Evolutionary conservation across 805 yeast species (phyloP), one percentile per base, ranked within the genome.

Genomic region (Hemisphaericaspora nanyangensis): DNA sequence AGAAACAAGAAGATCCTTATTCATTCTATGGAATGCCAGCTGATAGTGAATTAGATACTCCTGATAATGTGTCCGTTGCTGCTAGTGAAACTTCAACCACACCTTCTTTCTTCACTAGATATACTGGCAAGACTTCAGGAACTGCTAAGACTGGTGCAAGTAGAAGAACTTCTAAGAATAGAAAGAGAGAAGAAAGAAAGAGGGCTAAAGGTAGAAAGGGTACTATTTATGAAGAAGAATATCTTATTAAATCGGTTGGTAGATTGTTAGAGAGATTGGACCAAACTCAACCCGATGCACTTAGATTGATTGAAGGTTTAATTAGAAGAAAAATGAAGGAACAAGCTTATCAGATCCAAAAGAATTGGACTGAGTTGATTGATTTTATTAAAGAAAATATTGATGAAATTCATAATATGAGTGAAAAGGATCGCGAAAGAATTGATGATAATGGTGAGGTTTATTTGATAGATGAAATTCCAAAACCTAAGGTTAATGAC

Each of bases 141-240:
- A 93, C 99, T 3, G 98, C 98, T 4, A 85, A 85, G 56, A 93
- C 99, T 0, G 97, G 98, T 20, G 97, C 93, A 2, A 82, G 96
- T 0, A 77, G 99, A 61, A 77, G 84, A 54, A 90, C 99, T 0
- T 77, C 95, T 6, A 93, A 93, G 65, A 93, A 93, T 61, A 79
- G 82, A 48, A 85, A 96, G 59, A 79, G 99, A 49, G 97, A 91
- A 62, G 99, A 91, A 57, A 79, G 99, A 53, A 93, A 93, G 67
- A 77, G 80, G 44, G 99, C 99, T 2, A 79, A 95, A 52, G 99
- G 99, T 44, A 88, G 95, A 70, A 93, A 93, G 67, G 98, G 98
- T 34, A 91, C 97, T 6, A 85, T 93, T 16, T 93, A 93, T 55
- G 99, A 93, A 61, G 99, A 93, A 59, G 98, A 93, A 59, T 93